These are phyloP conservation scores for Secale cereale DNA, from an alignment of 176 grass and related monocot genomes.

Conservation along the genomic window DNA sequence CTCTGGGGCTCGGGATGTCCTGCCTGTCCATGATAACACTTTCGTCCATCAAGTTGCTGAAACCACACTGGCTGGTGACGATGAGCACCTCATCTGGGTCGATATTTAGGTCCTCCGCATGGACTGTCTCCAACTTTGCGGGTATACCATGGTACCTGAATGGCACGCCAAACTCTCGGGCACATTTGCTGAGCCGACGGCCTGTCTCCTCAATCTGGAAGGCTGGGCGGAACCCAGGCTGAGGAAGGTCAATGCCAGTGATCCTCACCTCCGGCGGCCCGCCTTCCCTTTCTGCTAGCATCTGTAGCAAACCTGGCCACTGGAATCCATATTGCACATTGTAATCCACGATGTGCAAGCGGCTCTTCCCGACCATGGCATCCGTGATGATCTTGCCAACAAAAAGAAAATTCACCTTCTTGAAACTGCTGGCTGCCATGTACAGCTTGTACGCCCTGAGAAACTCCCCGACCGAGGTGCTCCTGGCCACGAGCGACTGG, in stretches of 20 bases:
- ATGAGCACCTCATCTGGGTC: constrained; percentile 34
- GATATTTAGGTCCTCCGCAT: constrained; percentile 20
- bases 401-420: constrained; percentile 7
- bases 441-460: constrained; percentile 32
- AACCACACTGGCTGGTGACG: neutral
- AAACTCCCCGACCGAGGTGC: constrained; percentile 22
- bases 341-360: constrained; percentile 46
- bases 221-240: constrained; percentile 53
- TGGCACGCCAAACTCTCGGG: constrained; percentile 23
- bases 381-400: neutral
- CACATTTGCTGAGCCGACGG: constrained; percentile 29
- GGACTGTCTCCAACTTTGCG: constrained; percentile 13
- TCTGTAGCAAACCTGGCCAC: constrained; percentile 23
- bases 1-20: constrained; percentile 18
- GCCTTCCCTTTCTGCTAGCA: constrained; percentile 10
- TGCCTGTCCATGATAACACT: neutral
- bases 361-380: constrained; percentile 12
- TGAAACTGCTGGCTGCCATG: constrained; percentile 23
- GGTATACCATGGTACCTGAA: constrained; percentile 33
- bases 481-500: constrained; percentile 12
- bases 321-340: constrained; percentile 38
- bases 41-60: constrained; percentile 35
- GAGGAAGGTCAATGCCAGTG: constrained; percentile 39
- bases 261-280: constrained; percentile 49
- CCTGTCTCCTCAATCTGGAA: constrained; percentile 46